phyloP scores from a whole-genome alignment of 2,329 filamentous ascomycete genomes.

The Fusarium oligoseptatum region DNA sequence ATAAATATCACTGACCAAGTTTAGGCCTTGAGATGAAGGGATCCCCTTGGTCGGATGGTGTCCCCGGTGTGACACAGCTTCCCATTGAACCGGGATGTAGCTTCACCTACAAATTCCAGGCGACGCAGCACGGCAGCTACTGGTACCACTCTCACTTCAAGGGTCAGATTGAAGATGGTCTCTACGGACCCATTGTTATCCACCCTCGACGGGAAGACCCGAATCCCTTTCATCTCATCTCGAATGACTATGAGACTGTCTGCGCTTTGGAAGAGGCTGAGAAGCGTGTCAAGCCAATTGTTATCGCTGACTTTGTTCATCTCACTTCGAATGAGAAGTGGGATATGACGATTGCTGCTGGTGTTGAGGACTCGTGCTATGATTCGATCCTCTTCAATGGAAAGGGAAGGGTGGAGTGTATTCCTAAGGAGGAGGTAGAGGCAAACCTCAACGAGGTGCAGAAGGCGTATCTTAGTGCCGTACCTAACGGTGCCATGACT shows the following conservation, averaged over 20 bases:
- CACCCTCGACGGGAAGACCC: constrained; percentile 48
- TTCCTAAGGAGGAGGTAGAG: constrained; percentile 58
- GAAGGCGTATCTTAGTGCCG: constrained; percentile 44
- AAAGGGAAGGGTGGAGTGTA: constrained; percentile 68
- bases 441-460: constrained; percentile 52
- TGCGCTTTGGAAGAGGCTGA: constrained; percentile 64
- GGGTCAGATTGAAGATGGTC: constrained; percentile 70
- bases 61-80: constrained; percentile 68
- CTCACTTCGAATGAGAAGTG: constrained; percentile 63
- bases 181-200: constrained; percentile 69
- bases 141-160: constrained; percentile 72
- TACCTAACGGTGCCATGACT: constrained; percentile 52
- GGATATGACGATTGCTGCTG: constrained; percentile 58
- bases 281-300: constrained; percentile 58
- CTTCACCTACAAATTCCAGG: constrained; percentile 68
- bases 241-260: constrained; percentile 50
- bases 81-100: constrained; percentile 62
- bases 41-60: constrained; percentile 72
- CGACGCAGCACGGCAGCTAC: constrained; percentile 68
- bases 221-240: constrained; percentile 65
- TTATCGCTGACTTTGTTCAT: constrained; percentile 70
- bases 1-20: constrained; percentile 1
- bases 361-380: constrained; percentile 67
- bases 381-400: constrained; percentile 74
- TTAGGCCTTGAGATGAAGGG: constrained; percentile 62